These are phyloP conservation scores for Candida caryicola DNA, from an alignment of 805 yeast species.

Conservation along the genomic window DNA sequence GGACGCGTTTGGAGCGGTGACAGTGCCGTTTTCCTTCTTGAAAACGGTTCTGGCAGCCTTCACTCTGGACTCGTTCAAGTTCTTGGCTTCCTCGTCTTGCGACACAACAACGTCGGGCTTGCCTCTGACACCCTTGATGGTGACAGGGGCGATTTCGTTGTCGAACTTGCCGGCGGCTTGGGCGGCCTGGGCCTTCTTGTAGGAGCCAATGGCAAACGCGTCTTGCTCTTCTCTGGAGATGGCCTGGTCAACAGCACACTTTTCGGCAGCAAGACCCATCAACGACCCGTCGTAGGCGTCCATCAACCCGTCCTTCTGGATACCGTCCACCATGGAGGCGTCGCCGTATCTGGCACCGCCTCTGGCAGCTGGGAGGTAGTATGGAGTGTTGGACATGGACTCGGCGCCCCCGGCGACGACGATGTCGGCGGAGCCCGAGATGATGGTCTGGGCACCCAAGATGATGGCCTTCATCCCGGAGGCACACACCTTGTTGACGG, in stretches of 20 bases:
- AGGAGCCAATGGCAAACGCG: slow-evolving; percentile 78
- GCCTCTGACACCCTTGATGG: slow-evolving; percentile 83
- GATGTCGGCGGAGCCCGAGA: slow-evolving; percentile 86
- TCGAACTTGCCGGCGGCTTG: slow-evolving; percentile 77
- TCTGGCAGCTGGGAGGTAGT: slow-evolving; percentile 84
- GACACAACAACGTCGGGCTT: slow-evolving; percentile 75
- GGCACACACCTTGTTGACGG: slow-evolving; percentile 96
- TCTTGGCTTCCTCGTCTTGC: slow-evolving; percentile 80
- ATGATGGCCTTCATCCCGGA: slow-evolving; percentile 92
- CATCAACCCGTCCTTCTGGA: slow-evolving; percentile 86
- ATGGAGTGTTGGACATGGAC: slow-evolving; percentile 94
- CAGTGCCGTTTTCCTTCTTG: slow-evolving; percentile 90
- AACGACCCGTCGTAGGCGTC: slow-evolving; percentile 87
- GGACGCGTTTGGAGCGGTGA: slow-evolving; percentile 96
- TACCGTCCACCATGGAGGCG: slow-evolving; percentile 74
- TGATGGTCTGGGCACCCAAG: slow-evolving; percentile 84
- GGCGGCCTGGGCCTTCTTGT: slow-evolving; percentile 83
- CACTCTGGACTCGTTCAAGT: slow-evolving; percentile 74
- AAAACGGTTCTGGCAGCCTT: slow-evolving; percentile 89
- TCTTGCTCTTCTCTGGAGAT: slow-evolving; percentile 87
- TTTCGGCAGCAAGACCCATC: slow-evolving; percentile 98
- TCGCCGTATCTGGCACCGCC: slow-evolving; percentile 90
- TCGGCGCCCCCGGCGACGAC: slow-evolving; percentile 98
- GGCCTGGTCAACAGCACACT: slow-evolving; percentile 81
- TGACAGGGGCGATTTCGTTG: slow-evolving; percentile 80